Percentiles rank a stretch among this genome's conserved stretches.
Conservation (phyloP, 257 asterid species). For the Rehmannia glutinosa region DNA sequence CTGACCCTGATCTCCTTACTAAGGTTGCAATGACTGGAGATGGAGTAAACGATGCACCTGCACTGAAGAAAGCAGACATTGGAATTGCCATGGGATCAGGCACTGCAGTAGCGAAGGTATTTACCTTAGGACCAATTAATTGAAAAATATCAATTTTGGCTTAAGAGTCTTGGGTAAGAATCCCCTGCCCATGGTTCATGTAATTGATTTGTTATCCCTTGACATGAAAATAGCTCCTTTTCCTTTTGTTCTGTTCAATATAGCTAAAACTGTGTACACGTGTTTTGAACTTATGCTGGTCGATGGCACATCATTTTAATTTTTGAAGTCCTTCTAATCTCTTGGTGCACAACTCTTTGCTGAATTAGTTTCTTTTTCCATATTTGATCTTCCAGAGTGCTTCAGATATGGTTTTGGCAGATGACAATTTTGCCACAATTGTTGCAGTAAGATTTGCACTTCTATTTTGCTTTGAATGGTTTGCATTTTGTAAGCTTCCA, state of each 20-base stretch:
- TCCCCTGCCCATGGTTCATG: too few species aligned
- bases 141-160: neutral
- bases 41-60: slow-evolving; percentile 99
- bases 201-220: neutral
- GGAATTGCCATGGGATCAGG: slow-evolving; percentile 99
- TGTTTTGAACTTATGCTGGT: neutral
- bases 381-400: slow-evolving; percentile 81
- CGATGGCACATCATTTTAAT: neutral
- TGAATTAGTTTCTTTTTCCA: slow-evolving; percentile 9
- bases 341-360: slow-evolving; percentile 3
- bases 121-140: neutral
- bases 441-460: slow-evolving; percentile 73
- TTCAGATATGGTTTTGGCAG: slow-evolving; percentile 98
- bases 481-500: slow-evolving; percentile 6
- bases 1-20: slow-evolving; percentile 12
- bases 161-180: too few species aligned
- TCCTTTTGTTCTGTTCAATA: neutral
- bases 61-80: slow-evolving; percentile 92
- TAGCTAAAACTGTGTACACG: slow-evolving; percentile 16
- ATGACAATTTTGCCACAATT: slow-evolving; percentile 95
- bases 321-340: neutral
- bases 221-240: slow-evolving; percentile 5
- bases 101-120: slow-evolving; percentile 99
- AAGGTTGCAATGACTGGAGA: slow-evolving; percentile 99
- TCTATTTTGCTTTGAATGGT: slow-evolving; percentile 1